Evolutionary conservation across 768 basidiomycete species (phyloP), one percentile per base, ranked within the genome.

Genomic region (Boletellus ananas): DNA sequence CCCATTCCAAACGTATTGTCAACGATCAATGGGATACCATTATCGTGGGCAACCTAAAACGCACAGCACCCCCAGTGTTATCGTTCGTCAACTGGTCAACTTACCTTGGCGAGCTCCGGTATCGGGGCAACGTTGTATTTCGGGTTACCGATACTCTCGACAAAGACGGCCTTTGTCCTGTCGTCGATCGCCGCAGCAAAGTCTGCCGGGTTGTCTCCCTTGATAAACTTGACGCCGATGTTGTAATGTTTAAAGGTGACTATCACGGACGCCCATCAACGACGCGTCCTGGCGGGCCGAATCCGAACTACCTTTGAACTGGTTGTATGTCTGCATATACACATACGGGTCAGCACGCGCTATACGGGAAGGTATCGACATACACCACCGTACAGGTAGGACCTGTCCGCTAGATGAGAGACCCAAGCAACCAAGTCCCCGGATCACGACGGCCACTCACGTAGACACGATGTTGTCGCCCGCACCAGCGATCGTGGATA

Each of bases 401-500:
- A 60, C 5, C 58, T 59, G 27, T 31, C 3, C 10, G 3, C 9
- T 29, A 3, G 2, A 35, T 57, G 34, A 20, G 46, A 36, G 1
- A 8, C 17, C 9, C 1, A 3, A 29, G 8, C 12, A 21, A 31
- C 10, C n/a, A 41, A 2, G 21, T 14, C 29, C 20, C 3, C 82
- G 81, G 29, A 29, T 79, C 75, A 23, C 23, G 5, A 14, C 68
- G 16, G 10, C 16, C 3, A 70, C 80, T 66, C 52, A 84, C 81
- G 84, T 79, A 2, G 84, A 79, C 6, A 91, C 80, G 47, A 90
- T 86, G 62, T 91, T 92, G 60, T 91, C 89, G 1, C 90, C 89
- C 6, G 75, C 63, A 2, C 74, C 68, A 2, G 84, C 81, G 36
- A 88, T 64, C 25, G 81, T 75, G 1, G 77, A 65, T 52, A 90